Evolutionary conservation across 768 basidiomycete genomes (phyloP).

Genomic region (Leccinum disarticulatum): DNA sequence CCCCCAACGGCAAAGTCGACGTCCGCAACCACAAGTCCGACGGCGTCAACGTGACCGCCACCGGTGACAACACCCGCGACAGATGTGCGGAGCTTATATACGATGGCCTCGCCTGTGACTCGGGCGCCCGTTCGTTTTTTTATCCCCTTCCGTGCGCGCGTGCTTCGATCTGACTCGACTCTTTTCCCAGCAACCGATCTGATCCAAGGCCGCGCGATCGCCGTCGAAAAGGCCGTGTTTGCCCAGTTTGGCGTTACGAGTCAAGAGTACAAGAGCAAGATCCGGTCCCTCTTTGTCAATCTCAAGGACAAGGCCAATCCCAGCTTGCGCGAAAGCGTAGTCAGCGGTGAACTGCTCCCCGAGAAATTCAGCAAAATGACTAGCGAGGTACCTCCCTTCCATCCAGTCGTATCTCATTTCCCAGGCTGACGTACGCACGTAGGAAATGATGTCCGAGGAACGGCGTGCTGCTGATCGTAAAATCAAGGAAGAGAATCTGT

Average conservation of each 20-base stretch:
- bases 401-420: not conserved
- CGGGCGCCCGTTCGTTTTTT: slow-evolving; percentile 74
- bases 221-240: slow-evolving; percentile 68
- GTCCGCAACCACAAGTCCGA: slow-evolving; percentile 69
- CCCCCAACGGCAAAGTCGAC: slow-evolving; percentile 35
- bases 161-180: slow-evolving; percentile 7
- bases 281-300: slow-evolving; percentile 88
- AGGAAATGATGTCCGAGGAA: slow-evolving; percentile 98
- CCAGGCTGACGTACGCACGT: slow-evolving; percentile 28
- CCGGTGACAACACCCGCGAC: slow-evolving; percentile 76
- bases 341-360: slow-evolving; percentile 74
- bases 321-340: slow-evolving; percentile 76
- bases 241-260: slow-evolving; percentile 44
- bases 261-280: slow-evolving; percentile 67
- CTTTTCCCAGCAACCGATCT: slow-evolving; percentile 58
- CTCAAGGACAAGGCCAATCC: slow-evolving; percentile 96
- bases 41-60: slow-evolving; percentile 52
- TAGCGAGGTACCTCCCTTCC: slow-evolving; percentile 54
- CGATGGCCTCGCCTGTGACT: slow-evolving; percentile 85
- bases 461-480: slow-evolving; percentile 80
- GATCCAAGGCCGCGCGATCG: slow-evolving; percentile 63
- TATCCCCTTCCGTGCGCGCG: slow-evolving; percentile 20
- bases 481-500: slow-evolving; percentile 83
- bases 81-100: slow-evolving; percentile 90
- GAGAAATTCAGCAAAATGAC: slow-evolving; percentile 77